phyloP scores from a whole-genome alignment of 345 rosid genomes.

The Eucalyptus sp. region DNA sequence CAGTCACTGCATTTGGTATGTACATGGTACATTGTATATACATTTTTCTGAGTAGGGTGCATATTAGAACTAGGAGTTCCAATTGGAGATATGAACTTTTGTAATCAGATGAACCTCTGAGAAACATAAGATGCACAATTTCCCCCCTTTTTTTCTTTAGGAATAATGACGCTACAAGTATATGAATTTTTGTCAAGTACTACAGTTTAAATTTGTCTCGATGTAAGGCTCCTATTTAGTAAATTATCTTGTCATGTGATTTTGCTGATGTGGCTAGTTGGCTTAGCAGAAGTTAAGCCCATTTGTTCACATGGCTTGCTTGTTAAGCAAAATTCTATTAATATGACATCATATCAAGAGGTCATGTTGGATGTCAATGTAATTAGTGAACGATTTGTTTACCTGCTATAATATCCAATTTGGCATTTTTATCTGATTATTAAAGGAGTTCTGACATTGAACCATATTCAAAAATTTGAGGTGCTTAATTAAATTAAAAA shows the following conservation, averaged over 20 bases:
- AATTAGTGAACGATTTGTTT: neutral
- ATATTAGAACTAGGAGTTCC: neutral
- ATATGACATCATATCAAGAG: neutral
- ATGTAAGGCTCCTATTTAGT: neutral
- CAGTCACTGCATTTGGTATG: conserved; percentile 46
- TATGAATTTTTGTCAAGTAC: neutral
- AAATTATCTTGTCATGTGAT: neutral
- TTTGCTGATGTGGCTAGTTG: neutral
- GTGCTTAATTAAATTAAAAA: neutral
- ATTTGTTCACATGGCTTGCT: neutral
- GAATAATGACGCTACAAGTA: neutral
- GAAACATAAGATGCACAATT: neutral
- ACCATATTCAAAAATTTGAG: neutral
- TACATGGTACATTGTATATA: neutral
- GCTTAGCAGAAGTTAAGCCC: neutral
- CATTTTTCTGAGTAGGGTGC: neutral
- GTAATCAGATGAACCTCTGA: neutral
- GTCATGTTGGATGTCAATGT: neutral
- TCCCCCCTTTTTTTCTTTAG: neutral
- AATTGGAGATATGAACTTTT: neutral
- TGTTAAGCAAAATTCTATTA: neutral
- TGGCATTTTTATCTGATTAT: neutral
- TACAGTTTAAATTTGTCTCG: neutral
- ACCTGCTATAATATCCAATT: neutral
- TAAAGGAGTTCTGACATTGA: neutral